Conservation (phyloP, 352 stramenopile species). For the Pythium angustatum region DNA sequence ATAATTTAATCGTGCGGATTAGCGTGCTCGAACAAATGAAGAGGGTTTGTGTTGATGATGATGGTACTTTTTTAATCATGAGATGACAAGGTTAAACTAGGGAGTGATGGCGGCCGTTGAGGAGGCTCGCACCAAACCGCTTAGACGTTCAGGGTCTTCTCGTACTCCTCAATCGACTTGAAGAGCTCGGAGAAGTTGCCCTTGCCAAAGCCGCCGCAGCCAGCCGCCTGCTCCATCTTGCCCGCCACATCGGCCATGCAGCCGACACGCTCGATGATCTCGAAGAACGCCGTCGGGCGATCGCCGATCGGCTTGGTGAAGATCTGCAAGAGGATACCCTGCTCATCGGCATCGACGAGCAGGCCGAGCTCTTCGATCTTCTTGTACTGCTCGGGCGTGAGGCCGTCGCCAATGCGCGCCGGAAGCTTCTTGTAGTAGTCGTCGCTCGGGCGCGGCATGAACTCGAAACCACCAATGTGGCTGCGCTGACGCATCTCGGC, state of each 20-base stretch:
- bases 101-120: not conserved
- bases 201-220: constrained; percentile 90
- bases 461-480: constrained; percentile 77
- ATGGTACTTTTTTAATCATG: too few species aligned
- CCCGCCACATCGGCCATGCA: constrained; percentile 77
- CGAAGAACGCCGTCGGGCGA: constrained; percentile 88
- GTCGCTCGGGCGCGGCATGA: constrained; percentile 82
- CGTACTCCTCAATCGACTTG: constrained; percentile 92
- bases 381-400: constrained; percentile 90
- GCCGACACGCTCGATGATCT: constrained; percentile 93
- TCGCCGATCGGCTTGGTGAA: constrained; percentile 91
- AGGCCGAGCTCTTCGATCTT: constrained; percentile 92
- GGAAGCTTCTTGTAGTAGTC: constrained; percentile 92
- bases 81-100: too few species aligned
- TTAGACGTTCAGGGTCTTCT: constrained; percentile 84
- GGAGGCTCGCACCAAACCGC: not conserved
- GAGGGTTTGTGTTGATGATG: not conserved
- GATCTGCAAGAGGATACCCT: constrained; percentile 92
- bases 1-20: constrained; percentile 43
- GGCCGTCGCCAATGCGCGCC: constrained; percentile 66
- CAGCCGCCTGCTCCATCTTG: constrained; percentile 74
- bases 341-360: constrained; percentile 94
- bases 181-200: constrained; percentile 93
- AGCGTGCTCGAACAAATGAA: not conserved
- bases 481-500: constrained; percentile 79